Percentiles rank a stretch among this genome's conserved stretches.
Conservation (phyloP, 305 asterid species). For the Fraxinus angustifolia region DNA sequence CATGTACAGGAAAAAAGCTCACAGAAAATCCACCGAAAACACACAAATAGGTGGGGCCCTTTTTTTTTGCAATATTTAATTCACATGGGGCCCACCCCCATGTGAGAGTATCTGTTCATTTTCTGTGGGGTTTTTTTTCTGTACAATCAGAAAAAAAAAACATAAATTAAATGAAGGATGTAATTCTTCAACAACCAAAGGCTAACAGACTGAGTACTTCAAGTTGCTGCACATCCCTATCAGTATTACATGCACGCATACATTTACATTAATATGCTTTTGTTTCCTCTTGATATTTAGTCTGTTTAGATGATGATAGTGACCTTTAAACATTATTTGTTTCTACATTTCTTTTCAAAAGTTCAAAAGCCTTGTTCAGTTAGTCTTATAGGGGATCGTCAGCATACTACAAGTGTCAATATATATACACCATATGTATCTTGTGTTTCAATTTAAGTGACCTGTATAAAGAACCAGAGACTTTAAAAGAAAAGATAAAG, state of each 20-base stretch:
- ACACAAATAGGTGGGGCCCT: no score
- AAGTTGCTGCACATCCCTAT: conserved; percentile 11
- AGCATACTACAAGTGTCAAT: not conserved
- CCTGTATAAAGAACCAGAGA: not conserved
- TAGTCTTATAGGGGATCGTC: not conserved
- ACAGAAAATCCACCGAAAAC: no score
- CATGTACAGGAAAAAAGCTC: no score
- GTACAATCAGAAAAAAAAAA: no score
- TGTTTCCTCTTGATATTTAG: not conserved
- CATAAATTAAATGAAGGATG: not conserved
- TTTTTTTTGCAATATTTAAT: no score
- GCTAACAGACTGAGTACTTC: not conserved
- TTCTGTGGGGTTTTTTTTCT: no score
- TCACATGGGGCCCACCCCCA: no score
- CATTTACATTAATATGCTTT: not conserved
- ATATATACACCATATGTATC: not conserved
- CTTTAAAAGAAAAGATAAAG: not conserved
- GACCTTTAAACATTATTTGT: not conserved
- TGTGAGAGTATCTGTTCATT: no score
- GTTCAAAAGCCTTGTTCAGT: not conserved
- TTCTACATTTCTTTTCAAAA: not conserved
- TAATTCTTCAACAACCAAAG: not conserved
- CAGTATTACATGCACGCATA: not conserved
- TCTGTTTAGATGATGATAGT: not conserved
- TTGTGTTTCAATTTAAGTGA: not conserved